Conservation (phyloP, 2,329 filamentous ascomycete species). For the Penicillium oxalicum region DNA sequence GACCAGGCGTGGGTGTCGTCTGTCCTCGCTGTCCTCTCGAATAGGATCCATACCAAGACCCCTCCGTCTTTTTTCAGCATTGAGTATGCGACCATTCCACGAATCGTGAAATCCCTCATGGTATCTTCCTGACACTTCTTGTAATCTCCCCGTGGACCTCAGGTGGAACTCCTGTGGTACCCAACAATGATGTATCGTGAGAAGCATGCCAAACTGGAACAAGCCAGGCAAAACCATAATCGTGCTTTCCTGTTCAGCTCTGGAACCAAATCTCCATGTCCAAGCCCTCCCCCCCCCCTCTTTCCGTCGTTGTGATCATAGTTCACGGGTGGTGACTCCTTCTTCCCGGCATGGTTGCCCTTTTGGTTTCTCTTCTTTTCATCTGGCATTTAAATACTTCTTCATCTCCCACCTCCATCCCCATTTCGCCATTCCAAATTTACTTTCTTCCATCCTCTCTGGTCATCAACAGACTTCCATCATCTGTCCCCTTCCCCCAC, state of each 20-base stretch:
- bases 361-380: not conserved
- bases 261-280: not conserved
- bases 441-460: not conserved
- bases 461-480: slow-evolving; percentile 5
- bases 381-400: slow-evolving; percentile 1
- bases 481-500: not conserved
- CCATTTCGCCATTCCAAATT: slow-evolving; percentile 1
- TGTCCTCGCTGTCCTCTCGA: too few species aligned
- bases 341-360: too few species aligned
- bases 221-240: slow-evolving; percentile 4
- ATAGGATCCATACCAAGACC: too few species aligned
- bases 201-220: not conserved
- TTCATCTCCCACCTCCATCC: slow-evolving; percentile 4
- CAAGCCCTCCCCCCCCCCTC: not conserved
- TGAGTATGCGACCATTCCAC: not conserved
- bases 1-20: too few species aligned
- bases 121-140: not conserved
- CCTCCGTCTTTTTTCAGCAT: not conserved
- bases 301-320: too few species aligned
- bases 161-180: not conserved
- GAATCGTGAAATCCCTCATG: not conserved
- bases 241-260: slow-evolving; percentile 2
- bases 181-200: not conserved
- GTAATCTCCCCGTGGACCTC: not conserved
- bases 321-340: too few species aligned